phyloP scores from a whole-genome alignment of 257 asterid species.

The Solanum corneliomulleri region DNA sequence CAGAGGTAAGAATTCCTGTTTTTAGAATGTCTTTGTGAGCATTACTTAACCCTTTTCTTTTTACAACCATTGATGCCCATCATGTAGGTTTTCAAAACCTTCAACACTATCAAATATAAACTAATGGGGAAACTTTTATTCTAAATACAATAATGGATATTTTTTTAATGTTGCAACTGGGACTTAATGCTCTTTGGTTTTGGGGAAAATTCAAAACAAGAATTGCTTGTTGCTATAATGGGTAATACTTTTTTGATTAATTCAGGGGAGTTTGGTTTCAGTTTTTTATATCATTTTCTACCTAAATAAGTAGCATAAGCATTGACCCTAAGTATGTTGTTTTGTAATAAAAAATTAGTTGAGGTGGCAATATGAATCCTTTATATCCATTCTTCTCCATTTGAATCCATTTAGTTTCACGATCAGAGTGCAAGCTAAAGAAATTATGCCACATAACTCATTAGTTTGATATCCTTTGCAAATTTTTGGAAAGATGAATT shows the following conservation, averaged over 20 bases:
- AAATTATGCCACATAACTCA: not conserved
- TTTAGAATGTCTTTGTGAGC: not conserved
- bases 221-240: not conserved
- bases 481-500: not conserved
- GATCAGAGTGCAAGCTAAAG: not conserved
- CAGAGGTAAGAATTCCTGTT: slow-evolving; percentile 50
- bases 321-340: not conserved
- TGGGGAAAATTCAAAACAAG: not conserved
- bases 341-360: not conserved
- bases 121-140: not conserved
- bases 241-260: not conserved
- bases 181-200: not conserved
- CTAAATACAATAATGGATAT: not conserved
- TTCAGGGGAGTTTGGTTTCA: not conserved
- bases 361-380: not conserved
- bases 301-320: not conserved
- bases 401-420: not conserved
- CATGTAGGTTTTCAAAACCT: not conserved
- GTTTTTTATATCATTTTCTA: not conserved
- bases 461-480: not conserved
- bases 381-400: not conserved
- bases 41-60: not conserved
- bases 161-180: not conserved
- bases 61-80: not conserved
- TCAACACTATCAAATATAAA: not conserved